These are phyloP conservation scores for Wilcoxina mikolae DNA, from an alignment of 495 filamentous ascomycete genomes.

Conservation along the genomic window DNA sequence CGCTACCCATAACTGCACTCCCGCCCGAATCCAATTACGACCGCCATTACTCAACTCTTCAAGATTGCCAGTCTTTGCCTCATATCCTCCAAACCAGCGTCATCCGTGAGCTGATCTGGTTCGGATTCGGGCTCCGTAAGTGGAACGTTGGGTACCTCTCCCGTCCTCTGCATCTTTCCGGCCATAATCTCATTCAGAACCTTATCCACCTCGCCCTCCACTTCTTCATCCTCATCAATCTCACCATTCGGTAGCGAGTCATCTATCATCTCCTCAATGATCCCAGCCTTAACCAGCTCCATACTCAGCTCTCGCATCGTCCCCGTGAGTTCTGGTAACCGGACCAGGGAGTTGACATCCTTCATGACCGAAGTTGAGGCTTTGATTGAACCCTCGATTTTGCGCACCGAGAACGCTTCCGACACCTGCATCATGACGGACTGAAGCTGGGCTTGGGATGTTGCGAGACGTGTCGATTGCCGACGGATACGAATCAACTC, in stretches of 20 bases:
- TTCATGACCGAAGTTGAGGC: slow-evolving; percentile 88
- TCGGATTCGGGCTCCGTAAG: slow-evolving; percentile 38
- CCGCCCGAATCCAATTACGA: too few species aligned
- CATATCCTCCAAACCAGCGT: slow-evolving; percentile 60
- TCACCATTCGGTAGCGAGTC: slow-evolving; percentile 60
- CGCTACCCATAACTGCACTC: too few species aligned
- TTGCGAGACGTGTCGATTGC: slow-evolving; percentile 55
- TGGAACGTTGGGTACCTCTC: slow-evolving; percentile 37
- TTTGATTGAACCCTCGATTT: slow-evolving; percentile 86
- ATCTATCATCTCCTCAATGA: slow-evolving; percentile 94
- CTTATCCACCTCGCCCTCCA: slow-evolving; percentile 91
- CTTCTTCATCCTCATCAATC: slow-evolving; percentile 60
- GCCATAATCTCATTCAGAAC: slow-evolving; percentile 77
- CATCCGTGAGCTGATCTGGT: slow-evolving; percentile 33
- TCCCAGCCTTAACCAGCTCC: slow-evolving; percentile 83
- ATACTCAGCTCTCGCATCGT: slow-evolving; percentile 82
- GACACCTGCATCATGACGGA: slow-evolving; percentile 96
- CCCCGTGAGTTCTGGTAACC: slow-evolving; percentile 68
- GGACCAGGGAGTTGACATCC: slow-evolving; percentile 77
- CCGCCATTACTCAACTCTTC: slow-evolving; percentile 8
- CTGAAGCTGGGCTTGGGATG: slow-evolving; percentile 78
- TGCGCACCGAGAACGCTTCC: slow-evolving; percentile 87
- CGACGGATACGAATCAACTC: slow-evolving; percentile 75
- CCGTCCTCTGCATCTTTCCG: slow-evolving; percentile 59
- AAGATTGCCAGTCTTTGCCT: slow-evolving; percentile 59